Conservation (phyloP, 2,329 filamentous ascomycete genomes). For the Colletotrichum agaves region DNA sequence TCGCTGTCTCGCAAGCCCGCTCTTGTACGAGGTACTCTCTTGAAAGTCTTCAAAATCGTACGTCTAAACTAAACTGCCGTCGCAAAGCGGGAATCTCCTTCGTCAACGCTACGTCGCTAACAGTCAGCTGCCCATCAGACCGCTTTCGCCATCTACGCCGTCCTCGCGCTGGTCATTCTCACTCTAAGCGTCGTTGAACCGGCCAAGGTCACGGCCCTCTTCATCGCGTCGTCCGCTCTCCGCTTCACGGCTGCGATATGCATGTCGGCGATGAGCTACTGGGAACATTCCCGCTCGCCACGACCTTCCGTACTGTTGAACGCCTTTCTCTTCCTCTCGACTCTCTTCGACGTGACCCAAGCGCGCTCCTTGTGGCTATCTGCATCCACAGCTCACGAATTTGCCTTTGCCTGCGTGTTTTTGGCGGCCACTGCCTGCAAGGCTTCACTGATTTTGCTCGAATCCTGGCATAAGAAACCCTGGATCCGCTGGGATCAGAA, state of each 20-base stretch:
- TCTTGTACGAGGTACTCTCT: constrained; percentile 45
- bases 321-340: neutral
- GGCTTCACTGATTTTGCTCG: constrained; percentile 36
- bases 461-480: constrained; percentile 39
- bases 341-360: neutral
- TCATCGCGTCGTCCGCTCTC: constrained; percentile 40
- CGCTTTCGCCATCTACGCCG: neutral
- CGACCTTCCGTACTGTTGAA: constrained; percentile 35
- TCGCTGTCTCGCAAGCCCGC: constrained; percentile 42
- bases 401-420: too few species aligned
- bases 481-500: constrained; percentile 25
- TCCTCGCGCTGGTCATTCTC: neutral
- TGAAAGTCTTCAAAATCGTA: constrained; percentile 41
- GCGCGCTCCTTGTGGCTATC: constrained; percentile 1
- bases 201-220: neutral
- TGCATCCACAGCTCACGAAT: neutral
- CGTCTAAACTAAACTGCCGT: too few species aligned
- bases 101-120: too few species aligned
- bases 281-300: constrained; percentile 45
- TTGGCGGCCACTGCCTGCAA: too few species aligned
- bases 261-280: constrained; percentile 43
- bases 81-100: too few species aligned
- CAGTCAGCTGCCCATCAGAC: too few species aligned
- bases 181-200: neutral
- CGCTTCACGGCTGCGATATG: constrained; percentile 44